Conservation (phyloP, 2,329 filamentous ascomycete genomes). For the Mycosphaerelloides madeirae region DNA sequence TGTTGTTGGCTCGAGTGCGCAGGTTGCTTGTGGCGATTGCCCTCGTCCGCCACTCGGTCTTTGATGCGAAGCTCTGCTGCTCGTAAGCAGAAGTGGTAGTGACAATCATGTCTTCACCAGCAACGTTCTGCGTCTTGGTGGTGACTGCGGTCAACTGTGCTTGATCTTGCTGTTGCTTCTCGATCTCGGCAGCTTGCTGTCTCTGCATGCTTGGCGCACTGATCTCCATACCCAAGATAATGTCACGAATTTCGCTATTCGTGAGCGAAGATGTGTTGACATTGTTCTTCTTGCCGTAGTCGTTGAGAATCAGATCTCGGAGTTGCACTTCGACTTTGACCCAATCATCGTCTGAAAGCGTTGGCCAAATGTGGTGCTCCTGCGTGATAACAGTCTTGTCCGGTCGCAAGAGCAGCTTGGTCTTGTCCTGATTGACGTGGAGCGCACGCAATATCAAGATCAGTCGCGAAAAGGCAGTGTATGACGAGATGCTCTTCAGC, state of each 20-base stretch:
- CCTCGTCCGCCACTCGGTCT: slow-evolving; percentile 96
- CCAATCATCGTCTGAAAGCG: slow-evolving; percentile 92
- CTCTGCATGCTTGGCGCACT: slow-evolving; percentile 96
- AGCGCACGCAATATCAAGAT: slow-evolving; percentile 89
- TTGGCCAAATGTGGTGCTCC: slow-evolving; percentile 98
- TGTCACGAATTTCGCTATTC: slow-evolving; percentile 93
- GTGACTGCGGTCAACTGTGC: slow-evolving; percentile 94
- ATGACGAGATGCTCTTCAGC: slow-evolving; percentile 97
- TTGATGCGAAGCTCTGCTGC: slow-evolving; percentile 94
- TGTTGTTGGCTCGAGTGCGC: slow-evolving; percentile 90
- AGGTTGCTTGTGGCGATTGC: slow-evolving; percentile 96
- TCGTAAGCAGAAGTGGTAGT: slow-evolving; percentile 98
- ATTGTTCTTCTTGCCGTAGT: slow-evolving; percentile 99
- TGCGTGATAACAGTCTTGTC: slow-evolving; percentile 98
- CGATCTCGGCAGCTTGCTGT: slow-evolving; percentile 96
- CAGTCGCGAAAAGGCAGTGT: slow-evolving; percentile 94
- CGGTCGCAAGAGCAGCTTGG: slow-evolving; percentile 86
- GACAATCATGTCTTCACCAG: slow-evolving; percentile 95
- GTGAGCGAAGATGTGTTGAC: slow-evolving; percentile 97
- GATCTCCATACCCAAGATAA: slow-evolving; percentile 99
- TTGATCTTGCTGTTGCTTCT: slow-evolving; percentile 97
- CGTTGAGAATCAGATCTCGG: slow-evolving; percentile 91
- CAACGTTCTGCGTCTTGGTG: slow-evolving; percentile 95
- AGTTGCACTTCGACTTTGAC: slow-evolving; percentile 98
- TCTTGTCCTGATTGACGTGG: slow-evolving; percentile 98